phyloP scores from a whole-genome alignment of 2,329 filamentous ascomycete genomes.

The Diaporthe amygdali region DNA sequence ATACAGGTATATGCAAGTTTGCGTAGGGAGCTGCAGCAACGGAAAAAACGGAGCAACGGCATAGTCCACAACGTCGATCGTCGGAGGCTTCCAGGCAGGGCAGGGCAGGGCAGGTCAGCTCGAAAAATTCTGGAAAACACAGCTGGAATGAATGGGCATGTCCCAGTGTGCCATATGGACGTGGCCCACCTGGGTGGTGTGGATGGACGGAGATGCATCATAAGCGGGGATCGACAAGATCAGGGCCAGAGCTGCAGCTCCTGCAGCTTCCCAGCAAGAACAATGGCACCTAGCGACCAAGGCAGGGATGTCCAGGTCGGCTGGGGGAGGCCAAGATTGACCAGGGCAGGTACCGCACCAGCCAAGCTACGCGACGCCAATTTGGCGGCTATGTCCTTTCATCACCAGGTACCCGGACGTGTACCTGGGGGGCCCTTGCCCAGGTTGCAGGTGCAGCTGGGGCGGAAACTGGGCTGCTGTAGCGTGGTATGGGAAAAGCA shows the following conservation, averaged over 20 bases:
- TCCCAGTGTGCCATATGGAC: slow-evolving; percentile 10
- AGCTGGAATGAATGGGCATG: neutral
- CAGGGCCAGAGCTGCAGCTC: neutral
- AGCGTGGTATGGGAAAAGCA: neutral
- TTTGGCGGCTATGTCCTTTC: neutral
- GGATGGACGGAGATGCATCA: neutral
- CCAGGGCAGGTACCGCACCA: slow-evolving; percentile 13
- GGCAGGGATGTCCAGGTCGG: slow-evolving; percentile 19
- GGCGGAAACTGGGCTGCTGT: neutral
- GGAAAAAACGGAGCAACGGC: neutral
- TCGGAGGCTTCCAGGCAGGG: neutral
- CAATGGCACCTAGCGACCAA: neutral
- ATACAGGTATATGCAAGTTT: no score
- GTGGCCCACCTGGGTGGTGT: neutral
- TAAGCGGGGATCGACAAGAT: slow-evolving; percentile 5
- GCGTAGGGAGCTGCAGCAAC: neutral
- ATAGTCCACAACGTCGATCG: neutral
- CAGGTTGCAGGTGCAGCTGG: neutral
- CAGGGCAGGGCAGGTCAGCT: no score
- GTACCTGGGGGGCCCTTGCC: neutral
- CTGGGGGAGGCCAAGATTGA: neutral
- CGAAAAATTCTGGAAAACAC: slow-evolving; percentile 10
- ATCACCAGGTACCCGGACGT: slow-evolving; percentile 14
- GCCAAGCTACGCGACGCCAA: slow-evolving; percentile 4
- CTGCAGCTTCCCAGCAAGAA: slow-evolving; percentile 6